Evolutionary conservation across 371 early-diverging fungal genomes (phyloP).

Genomic region (Entomophthora muscae): DNA sequence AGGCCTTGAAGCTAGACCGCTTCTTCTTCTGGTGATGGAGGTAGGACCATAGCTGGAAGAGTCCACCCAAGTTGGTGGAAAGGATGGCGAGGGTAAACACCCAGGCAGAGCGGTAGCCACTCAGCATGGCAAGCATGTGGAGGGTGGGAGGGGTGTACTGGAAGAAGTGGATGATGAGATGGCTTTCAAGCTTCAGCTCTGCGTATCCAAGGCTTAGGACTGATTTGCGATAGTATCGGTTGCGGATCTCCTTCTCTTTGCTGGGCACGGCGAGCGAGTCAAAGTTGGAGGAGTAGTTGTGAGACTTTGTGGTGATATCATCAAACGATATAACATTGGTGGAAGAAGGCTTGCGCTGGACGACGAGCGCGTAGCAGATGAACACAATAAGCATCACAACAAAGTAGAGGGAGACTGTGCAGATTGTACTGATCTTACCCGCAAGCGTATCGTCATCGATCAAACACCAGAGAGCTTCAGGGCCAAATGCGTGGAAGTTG

Average conservation of each 20-base stretch:
- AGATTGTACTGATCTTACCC: background rate
- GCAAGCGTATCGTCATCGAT: slow-evolving; percentile 8
- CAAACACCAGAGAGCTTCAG: slow-evolving; percentile 6
- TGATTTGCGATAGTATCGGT: slow-evolving; percentile 1
- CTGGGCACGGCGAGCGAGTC: background rate
- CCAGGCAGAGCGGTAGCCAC: background rate
- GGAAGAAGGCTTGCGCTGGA: background rate
- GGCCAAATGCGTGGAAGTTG: slow-evolving; percentile 7
- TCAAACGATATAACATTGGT: background rate
- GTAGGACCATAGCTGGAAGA: slow-evolving; percentile 3
- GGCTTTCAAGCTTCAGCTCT: background rate
- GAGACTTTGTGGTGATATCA: too few relatives aligned
- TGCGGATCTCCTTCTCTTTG: background rate
- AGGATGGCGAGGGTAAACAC: slow-evolving; percentile 5
- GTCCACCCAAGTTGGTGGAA: slow-evolving; percentile 4
- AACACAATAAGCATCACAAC: background rate
- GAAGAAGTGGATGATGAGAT: slow-evolving; percentile 6
- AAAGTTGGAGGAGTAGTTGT: background rate
- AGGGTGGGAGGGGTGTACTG: slow-evolving; percentile 7
- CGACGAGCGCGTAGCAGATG: background rate
- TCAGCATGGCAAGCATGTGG: background rate
- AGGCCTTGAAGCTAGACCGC: background rate
- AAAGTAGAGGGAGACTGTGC: background rate
- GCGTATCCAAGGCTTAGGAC: background rate
- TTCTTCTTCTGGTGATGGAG: slow-evolving; percentile 8